A percentile compares a stretch with the other conserved stretches of the same genome.
These are phyloP conservation scores for Xylaria sp. DNA, from an alignment of 2,329 filamentous ascomycete genomes.

Conservation along the genomic window DNA sequence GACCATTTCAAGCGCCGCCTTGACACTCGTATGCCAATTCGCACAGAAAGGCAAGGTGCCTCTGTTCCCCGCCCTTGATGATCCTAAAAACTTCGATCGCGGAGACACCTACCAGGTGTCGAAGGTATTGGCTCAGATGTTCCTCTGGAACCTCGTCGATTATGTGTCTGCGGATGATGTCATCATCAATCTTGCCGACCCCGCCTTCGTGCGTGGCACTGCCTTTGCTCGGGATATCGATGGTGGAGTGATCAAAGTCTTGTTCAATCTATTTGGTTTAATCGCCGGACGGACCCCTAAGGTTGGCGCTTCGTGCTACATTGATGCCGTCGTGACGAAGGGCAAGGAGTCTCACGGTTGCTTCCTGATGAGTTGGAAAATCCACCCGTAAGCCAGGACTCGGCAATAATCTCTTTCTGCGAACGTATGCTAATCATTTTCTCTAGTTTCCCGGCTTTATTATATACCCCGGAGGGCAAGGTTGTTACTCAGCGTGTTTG, in stretches of 20 bases:
- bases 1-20: conserved; percentile 29
- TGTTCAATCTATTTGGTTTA: conserved; percentile 25
- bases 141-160: conserved; percentile 51
- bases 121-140: conserved; percentile 52
- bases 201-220: conserved; percentile 57
- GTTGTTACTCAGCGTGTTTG: conserved; percentile 21
- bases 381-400: conserved; percentile 54
- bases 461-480: conserved; percentile 34
- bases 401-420: not conserved
- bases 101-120: conserved; percentile 20
- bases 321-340: conserved; percentile 59
- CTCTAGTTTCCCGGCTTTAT: conserved; percentile 27
- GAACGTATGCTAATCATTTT: not conserved
- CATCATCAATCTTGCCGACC: conserved; percentile 60
- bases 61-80: conserved; percentile 35
- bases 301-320: conserved; percentile 58
- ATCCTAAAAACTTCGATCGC: conserved; percentile 30
- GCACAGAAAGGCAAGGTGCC: not conserved
- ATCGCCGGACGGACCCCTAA: conserved; percentile 46
- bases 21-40: conserved; percentile 25
- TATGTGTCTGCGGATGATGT: conserved; percentile 55
- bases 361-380: conserved; percentile 61
- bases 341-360: conserved; percentile 63
- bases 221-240: conserved; percentile 52
- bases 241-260: not conserved